Base-by-base conservation (phyloP, 139 green algal genomes). In the Diplosphaera chodatii region DNA sequence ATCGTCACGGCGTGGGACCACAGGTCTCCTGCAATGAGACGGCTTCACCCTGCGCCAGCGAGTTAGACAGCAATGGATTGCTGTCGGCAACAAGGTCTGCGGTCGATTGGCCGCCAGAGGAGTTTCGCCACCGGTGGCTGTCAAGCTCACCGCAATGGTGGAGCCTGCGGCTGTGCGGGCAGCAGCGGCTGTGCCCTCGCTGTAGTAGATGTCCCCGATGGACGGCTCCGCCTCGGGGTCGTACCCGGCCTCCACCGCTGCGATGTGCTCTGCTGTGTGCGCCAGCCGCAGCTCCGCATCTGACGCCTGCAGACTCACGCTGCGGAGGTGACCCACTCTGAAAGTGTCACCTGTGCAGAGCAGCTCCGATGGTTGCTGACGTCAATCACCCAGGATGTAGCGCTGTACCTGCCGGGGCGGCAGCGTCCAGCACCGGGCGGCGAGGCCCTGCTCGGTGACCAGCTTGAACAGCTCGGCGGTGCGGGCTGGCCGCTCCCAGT, bases 161-260 rank as follows among this genome's bases (percentile, higher is more conserved):
- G 75, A 80, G 66, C 86, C 86, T 2, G 86, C 86, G 3, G 86
- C 82, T 40, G 86, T 69, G 1, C 74, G 65, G 8, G 86, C 83
- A 33, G 81, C 86, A 16, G 65, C 16, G 59, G 76, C 75, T 3
- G 85, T 89, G 74, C 75, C 63, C 21, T 73, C 64, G 64, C 82
- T 85, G 76, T 85, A 72, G 78, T 87, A 91, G 31, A 73, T 84
- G 80, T 89, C 85, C 27, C 66, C 56, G 63, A 66, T 10, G 32
- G 27, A 15, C 10, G 41, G 48, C 25, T 66, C 6, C 27, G 25
- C 21, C 4, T 21, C 48, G 1, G 69, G 55, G 55, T 41, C 66
- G 64, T 30, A 32, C 1, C 55, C 37, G 31, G 41, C 59, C 22
- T 73, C 30, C n/a, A 81, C 76, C 65, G 72, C 66, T 1, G 16